Evolutionary conservation across 495 filamentous ascomycete genomes (phyloP).

Genomic region (Penicillium goetzii): DNA sequence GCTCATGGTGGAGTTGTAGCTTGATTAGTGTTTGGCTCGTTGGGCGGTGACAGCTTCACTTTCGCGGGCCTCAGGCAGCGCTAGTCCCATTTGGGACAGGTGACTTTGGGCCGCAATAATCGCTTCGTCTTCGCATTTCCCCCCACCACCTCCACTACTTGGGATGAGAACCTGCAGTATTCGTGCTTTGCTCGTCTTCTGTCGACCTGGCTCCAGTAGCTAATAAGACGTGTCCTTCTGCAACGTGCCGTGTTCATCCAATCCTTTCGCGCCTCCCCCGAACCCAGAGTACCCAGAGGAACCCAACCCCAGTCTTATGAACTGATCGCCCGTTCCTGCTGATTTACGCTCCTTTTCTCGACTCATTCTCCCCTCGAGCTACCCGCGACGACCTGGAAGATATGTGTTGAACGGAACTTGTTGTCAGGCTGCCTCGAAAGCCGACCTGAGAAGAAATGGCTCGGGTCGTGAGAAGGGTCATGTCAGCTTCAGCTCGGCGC

Average conservation of each 20-base stretch:
- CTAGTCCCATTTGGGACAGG: conserved; percentile 27
- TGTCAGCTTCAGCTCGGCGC: conserved; percentile 39
- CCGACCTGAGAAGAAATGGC: conserved; percentile 38
- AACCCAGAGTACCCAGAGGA: neutral
- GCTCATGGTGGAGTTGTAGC: conserved; percentile 18
- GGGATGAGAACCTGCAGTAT: conserved; percentile 5
- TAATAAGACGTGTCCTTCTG: conserved; percentile 8
- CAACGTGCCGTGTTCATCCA: conserved; percentile 1
- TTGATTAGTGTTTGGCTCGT: conserved; percentile 10
- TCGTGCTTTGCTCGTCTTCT: neutral
- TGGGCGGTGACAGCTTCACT: conserved; percentile 10
- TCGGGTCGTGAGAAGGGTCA: conserved; percentile 41
- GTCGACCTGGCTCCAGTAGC: conserved; percentile 9
- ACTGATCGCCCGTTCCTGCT: conserved; percentile 17
- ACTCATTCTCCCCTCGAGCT: conserved; percentile 4
- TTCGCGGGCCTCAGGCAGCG: conserved; percentile 29
- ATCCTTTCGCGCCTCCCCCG: neutral
- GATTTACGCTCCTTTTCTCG: neutral
- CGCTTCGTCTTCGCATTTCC: conserved; percentile 19
- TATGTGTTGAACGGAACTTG: conserved; percentile 18
- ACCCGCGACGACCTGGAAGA: neutral
- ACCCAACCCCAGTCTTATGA: conserved; percentile 10
- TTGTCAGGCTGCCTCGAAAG: conserved; percentile 27
- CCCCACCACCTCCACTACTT: conserved; percentile 7
- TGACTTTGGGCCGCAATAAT: conserved; percentile 39